Percentiles rank a stretch among this genome's conserved stretches.
These are phyloP conservation scores for Centella asiatica DNA, from an alignment of 129 eudicot species.

Conservation along the genomic window DNA sequence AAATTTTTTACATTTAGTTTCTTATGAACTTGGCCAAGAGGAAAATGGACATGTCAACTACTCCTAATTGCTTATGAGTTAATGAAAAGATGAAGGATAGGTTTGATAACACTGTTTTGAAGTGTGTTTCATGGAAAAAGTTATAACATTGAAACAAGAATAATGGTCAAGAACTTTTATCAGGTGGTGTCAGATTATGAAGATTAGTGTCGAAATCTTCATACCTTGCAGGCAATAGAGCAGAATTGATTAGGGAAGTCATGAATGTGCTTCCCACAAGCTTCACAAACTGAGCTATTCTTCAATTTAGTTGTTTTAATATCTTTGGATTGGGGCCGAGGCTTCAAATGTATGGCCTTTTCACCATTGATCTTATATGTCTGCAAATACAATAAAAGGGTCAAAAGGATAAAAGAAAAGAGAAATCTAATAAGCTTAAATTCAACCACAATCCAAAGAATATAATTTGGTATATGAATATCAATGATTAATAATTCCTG, in stretches of 20 bases:
- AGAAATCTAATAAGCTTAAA: not conserved
- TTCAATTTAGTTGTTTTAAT: conserved; percentile 34
- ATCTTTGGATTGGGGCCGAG: conserved; percentile 52
- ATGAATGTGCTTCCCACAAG: conserved; percentile 70
- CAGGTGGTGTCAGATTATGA: not conserved
- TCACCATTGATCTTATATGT: conserved; percentile 73
- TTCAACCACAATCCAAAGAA: too few relatives aligned
- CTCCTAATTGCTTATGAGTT: not conserved
- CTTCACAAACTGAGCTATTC: conserved; percentile 47
- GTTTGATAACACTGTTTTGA: not conserved
- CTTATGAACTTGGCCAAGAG: not conserved
- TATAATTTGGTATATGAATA: too few relatives aligned
- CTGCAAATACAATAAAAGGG: conserved; percentile 16
- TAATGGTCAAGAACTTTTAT: not conserved
- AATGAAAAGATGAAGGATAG: not conserved
- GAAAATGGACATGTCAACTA: not conserved
- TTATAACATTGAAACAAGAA: not conserved
- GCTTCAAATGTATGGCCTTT: conserved; percentile 72
- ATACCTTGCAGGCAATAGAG: conserved; percentile 72
- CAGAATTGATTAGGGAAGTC: conserved; percentile 64
- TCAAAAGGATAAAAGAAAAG: not conserved
- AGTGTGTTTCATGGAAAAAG: too few relatives aligned
- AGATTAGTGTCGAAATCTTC: not conserved
- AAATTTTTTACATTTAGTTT: not conserved
- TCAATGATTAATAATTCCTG: too few relatives aligned